A percentile compares a stretch with the other conserved stretches of the same genome.
phyloP scores from a whole-genome alignment of 768 basidiomycete species.

The Rhodotorula graminis region DNA sequence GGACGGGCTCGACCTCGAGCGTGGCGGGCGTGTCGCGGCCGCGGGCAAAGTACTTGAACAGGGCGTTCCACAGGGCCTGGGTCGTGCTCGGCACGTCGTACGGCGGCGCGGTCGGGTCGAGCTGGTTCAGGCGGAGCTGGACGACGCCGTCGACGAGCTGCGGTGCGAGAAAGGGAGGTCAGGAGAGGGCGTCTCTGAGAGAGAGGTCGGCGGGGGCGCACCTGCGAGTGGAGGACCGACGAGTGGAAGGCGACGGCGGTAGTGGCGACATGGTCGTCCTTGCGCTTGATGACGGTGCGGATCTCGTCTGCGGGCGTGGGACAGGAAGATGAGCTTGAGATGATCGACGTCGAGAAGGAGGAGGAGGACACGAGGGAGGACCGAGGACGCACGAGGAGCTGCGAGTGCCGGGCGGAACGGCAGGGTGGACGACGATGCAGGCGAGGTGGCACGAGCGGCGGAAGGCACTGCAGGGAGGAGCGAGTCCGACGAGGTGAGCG shows the following conservation, averaged over 20 bases:
- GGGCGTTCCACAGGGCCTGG: conserved; percentile 32
- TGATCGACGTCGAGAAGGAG: background rate
- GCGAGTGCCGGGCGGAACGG: conserved; percentile 29
- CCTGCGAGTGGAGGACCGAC: conserved; percentile 33
- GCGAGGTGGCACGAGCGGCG: background rate
- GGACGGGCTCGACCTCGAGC: conserved; percentile 27
- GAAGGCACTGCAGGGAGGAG: conserved; percentile 13
- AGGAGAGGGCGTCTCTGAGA: background rate
- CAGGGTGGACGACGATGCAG: background rate
- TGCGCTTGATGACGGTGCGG: conserved; percentile 33
- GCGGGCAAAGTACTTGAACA: conserved; percentile 31
- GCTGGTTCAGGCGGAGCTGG: conserved; percentile 35
- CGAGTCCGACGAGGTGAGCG: background rate
- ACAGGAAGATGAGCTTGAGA: background rate
- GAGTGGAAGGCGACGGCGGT: conserved; percentile 34
- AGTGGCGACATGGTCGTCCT: conserved; percentile 18
- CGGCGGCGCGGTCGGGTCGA: conserved; percentile 29
- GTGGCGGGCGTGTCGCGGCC: conserved; percentile 16
- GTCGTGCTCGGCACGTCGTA: conserved; percentile 28
- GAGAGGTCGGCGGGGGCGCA: background rate
- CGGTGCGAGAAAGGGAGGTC: background rate
- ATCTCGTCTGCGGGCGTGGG: conserved; percentile 17
- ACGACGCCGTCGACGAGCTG: conserved; percentile 30
- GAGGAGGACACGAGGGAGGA: background rate
- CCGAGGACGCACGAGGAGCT: conserved; percentile 10